phyloP scores from a whole-genome alignment of 2,329 filamentous ascomycete genomes.

The Beauveria scarabaeidicola region DNA sequence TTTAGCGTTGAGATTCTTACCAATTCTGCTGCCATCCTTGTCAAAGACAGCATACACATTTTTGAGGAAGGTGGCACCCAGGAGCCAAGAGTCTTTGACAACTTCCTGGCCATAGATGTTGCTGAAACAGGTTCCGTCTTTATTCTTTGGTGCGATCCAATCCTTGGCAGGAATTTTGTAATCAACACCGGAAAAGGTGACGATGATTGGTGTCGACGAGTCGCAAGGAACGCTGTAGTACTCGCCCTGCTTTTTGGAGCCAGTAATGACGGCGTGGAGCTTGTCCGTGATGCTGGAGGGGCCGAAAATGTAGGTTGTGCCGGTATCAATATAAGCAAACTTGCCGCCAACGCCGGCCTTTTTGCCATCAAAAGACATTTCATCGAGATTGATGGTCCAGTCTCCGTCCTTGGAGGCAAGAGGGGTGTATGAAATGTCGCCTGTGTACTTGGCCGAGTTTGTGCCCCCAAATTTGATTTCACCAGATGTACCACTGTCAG shows the following conservation, averaged over 20 bases:
- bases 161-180: constrained; percentile 63
- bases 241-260: constrained; percentile 45
- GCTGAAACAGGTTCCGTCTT: constrained; percentile 50
- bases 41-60: constrained; percentile 87
- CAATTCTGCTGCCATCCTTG: constrained; percentile 56
- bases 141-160: constrained; percentile 49
- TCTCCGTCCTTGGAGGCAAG: constrained; percentile 44
- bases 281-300: constrained; percentile 56
- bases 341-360: constrained; percentile 44
- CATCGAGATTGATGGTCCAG: constrained; percentile 67
- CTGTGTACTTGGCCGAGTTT: constrained; percentile 58
- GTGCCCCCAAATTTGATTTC: constrained; percentile 69
- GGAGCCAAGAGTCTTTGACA: constrained; percentile 61
- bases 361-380: constrained; percentile 53
- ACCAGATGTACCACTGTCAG: constrained; percentile 60
- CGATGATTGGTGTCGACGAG: constrained; percentile 48
- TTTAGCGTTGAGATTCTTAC: constrained; percentile 28
- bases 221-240: constrained; percentile 69
- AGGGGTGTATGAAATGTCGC: constrained; percentile 58
- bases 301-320: constrained; percentile 71
- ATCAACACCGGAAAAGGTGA: constrained; percentile 59
- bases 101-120: constrained; percentile 68
- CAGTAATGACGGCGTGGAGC: constrained; percentile 60
- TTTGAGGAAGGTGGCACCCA: constrained; percentile 80
- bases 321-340: constrained; percentile 71